Conservation (phyloP, 192 early-diverging fungal species). For the Gaertneriomyces sp. region DNA sequence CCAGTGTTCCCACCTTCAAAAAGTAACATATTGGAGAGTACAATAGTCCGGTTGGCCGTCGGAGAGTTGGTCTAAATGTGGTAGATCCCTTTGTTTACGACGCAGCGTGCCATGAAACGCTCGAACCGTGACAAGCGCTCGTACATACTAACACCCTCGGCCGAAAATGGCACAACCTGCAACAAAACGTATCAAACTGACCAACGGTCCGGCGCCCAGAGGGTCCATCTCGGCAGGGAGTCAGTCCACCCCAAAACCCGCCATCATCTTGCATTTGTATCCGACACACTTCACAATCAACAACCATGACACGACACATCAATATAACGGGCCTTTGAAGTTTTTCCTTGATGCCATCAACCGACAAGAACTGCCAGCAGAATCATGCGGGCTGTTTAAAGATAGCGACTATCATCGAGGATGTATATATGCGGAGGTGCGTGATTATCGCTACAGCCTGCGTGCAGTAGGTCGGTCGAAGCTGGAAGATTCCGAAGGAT, state of each 20-base stretch:
- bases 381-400: slow-evolving; percentile 15
- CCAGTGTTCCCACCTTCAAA: too few species aligned
- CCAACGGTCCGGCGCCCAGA: too few species aligned
- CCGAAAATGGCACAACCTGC: too few species aligned
- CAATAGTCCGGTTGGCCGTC: too few species aligned
- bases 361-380: slow-evolving; percentile 22
- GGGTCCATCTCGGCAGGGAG: too few species aligned
- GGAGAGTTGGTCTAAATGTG: too few species aligned
- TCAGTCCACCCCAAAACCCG: not conserved
- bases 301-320: slow-evolving; percentile 22
- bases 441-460: slow-evolving; percentile 21
- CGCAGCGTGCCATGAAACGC: too few species aligned
- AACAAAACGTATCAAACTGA: too few species aligned
- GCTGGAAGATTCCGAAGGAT: not conserved
- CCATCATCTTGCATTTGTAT: slow-evolving; percentile 22
- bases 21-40: too few species aligned
- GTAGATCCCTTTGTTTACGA: too few species aligned
- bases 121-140: too few species aligned
- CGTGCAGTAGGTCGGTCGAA: not conserved
- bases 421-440: slow-evolving; percentile 17
- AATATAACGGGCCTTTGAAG: slow-evolving; percentile 29
- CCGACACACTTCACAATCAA: slow-evolving; percentile 27
- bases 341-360: slow-evolving; percentile 32
- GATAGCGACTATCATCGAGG: slow-evolving; percentile 24
- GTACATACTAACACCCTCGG: too few species aligned